These are phyloP conservation scores for Zygosaccharomyces kombuchaensis DNA, from an alignment of 805 yeast species.

Conservation along the genomic window DNA sequence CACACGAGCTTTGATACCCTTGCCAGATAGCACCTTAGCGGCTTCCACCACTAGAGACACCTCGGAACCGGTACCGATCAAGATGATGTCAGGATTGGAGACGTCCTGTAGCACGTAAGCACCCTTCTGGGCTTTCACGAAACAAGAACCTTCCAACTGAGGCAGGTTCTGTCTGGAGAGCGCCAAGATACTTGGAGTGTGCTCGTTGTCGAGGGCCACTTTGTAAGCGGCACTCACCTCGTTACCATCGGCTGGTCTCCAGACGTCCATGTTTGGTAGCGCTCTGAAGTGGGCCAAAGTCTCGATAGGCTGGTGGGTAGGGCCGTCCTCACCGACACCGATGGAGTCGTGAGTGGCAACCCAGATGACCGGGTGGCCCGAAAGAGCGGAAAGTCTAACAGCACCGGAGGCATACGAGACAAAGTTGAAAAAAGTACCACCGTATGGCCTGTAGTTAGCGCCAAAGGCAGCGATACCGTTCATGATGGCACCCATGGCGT, in stretches of 20 bases:
- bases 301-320: slow-evolving; percentile 91
- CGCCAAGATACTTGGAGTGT: slow-evolving; percentile 72
- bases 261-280: slow-evolving; percentile 71
- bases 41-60: slow-evolving; percentile 75
- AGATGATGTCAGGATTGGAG: slow-evolving; percentile 62
- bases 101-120: slow-evolving; percentile 71
- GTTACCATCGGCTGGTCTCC: slow-evolving; percentile 95
- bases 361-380: slow-evolving; percentile 80
- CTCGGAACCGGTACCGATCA: slow-evolving; percentile 94
- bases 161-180: slow-evolving; percentile 85
- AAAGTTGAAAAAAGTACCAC: slow-evolving; percentile 97
- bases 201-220: slow-evolving; percentile 54
- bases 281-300: slow-evolving; percentile 85
- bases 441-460: slow-evolving; percentile 81
- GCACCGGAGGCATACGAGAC: slow-evolving; percentile 84
- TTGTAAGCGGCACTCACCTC: slow-evolving; percentile 81
- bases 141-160: slow-evolving; percentile 86
- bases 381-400: slow-evolving; percentile 75
- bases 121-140: slow-evolving; percentile 92
- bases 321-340: slow-evolving; percentile 91
- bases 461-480: slow-evolving; percentile 93
- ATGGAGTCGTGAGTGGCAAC: slow-evolving; percentile 88
- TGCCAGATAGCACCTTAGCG: slow-evolving; percentile 59
- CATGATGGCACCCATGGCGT: slow-evolving; percentile 97
- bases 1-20: slow-evolving; percentile 63